Evolutionary conservation across 2,329 filamentous ascomycete genomes (phyloP).

Genomic region (Nemania diffusa): DNA sequence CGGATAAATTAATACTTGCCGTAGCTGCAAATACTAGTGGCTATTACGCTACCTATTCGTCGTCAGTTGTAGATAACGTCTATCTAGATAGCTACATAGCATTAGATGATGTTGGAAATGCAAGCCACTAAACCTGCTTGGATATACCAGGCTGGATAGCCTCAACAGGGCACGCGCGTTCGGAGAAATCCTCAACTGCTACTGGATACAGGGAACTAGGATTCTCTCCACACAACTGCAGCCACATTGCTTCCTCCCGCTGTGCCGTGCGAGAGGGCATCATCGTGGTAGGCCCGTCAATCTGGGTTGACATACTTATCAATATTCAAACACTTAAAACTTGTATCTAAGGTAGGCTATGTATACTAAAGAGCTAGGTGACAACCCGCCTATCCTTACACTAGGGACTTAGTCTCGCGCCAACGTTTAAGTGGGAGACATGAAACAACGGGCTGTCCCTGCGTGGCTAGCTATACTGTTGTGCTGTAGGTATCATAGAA

Average conservation of each 20-base stretch:
- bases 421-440: background rate
- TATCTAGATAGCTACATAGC: background rate
- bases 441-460: conserved; percentile 13
- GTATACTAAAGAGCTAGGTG: no score
- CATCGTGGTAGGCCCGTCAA: background rate
- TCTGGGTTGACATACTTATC: background rate
- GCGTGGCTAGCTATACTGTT: background rate
- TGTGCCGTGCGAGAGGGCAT: conserved; percentile 3
- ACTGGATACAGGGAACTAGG: conserved; percentile 18
- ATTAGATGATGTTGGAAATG: conserved; percentile 23
- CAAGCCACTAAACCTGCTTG: conserved; percentile 23
- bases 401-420: background rate
- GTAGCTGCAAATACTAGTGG: background rate
- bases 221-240: conserved; percentile 27
- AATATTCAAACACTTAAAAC: background rate
- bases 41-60: background rate
- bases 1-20: background rate
- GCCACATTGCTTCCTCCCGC: conserved; percentile 20
- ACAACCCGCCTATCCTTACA: background rate
- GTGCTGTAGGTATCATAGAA: background rate
- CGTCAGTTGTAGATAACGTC: background rate
- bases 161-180: conserved; percentile 24
- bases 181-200: conserved; percentile 4
- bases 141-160: conserved; percentile 29
- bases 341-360: background rate